Conservation (phyloP, 805 yeast genomes). For the Yarrowia bubula region DNA sequence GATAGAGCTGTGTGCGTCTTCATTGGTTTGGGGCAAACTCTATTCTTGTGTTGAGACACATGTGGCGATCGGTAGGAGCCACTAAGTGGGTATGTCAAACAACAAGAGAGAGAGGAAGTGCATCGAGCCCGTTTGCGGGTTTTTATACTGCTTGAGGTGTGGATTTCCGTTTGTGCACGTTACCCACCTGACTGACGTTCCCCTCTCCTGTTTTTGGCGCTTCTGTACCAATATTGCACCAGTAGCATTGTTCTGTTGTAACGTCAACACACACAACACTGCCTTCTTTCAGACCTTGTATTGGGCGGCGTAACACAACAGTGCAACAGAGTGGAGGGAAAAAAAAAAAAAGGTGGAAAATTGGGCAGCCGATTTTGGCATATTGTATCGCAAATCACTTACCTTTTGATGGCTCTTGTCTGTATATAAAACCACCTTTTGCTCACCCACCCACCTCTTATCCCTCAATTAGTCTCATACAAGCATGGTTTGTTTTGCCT, state of each 20-base stretch:
- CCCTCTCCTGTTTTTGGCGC: not conserved
- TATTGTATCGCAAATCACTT: no score
- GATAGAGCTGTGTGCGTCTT: not conserved
- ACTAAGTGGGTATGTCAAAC: not conserved
- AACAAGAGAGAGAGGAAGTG: not conserved
- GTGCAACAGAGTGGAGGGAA: not conserved
- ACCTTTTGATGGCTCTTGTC: no score
- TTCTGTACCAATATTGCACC: not conserved
- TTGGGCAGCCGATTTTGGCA: not conserved
- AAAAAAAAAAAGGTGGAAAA: not conserved
- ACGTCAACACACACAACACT: not conserved
- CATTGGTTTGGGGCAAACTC: conserved; percentile 9
- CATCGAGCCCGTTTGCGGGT: no score
- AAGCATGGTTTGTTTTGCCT: conserved; percentile 1
- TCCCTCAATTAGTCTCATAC: not conserved
- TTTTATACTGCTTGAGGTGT: no score
- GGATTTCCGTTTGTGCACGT: not conserved
- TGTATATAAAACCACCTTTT: no score
- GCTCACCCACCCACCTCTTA: not conserved
- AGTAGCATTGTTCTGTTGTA: conserved; percentile 2
- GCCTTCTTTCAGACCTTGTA: not conserved
- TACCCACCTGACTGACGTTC: not conserved
- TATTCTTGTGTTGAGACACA: conserved; percentile 6
- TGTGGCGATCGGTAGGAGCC: not conserved
- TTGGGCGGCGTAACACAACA: not conserved